A percentile compares a stretch with the other conserved stretches of the same genome.
Conservation (phyloP, 306 rosid species). For the Cicer yamashitae region DNA sequence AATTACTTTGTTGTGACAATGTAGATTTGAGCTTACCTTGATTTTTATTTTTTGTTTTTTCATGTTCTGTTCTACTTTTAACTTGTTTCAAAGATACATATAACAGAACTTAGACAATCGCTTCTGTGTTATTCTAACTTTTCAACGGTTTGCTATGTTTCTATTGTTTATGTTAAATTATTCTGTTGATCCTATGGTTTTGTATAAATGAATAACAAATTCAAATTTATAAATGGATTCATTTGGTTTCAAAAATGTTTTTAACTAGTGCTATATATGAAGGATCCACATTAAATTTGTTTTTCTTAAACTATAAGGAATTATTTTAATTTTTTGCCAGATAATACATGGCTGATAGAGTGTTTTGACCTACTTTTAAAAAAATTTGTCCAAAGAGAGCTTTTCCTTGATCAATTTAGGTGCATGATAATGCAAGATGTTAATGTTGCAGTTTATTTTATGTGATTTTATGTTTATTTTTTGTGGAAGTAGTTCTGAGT, state of each 20-base stretch:
- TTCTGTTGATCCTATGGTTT: neutral
- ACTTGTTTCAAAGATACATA: neutral
- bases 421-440: neutral
- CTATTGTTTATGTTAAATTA: neutral
- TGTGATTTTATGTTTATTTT: neutral
- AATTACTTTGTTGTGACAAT: neutral
- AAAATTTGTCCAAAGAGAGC: neutral
- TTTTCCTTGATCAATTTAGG: neutral
- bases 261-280: too few relatives aligned
- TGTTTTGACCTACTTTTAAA: neutral
- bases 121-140: neutral
- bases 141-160: neutral
- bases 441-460: conserved; percentile 26
- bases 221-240: neutral
- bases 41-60: too few relatives aligned
- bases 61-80: too few relatives aligned
- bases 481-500: conserved; percentile 4
- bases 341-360: neutral
- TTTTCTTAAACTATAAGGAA: neutral
- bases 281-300: neutral
- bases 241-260: neutral
- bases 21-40: neutral
- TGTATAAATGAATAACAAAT: neutral
- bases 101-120: too few relatives aligned
- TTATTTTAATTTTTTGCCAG: neutral